Evolutionary conservation across 1,284 basidiomycete species (phyloP).

Genomic region (Fomitopsis betulina): DNA sequence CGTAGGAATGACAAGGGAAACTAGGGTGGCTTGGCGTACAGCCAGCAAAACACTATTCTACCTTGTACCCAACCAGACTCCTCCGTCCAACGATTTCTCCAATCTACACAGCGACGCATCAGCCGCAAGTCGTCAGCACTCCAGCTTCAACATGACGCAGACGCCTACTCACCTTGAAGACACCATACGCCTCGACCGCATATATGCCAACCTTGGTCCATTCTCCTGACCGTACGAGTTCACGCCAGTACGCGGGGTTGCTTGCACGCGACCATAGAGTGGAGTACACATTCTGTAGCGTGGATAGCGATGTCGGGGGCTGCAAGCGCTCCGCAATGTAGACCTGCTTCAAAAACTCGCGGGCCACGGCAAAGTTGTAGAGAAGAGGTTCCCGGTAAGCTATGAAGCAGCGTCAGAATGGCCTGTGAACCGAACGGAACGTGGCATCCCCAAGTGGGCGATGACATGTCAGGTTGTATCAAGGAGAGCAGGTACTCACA

Average conservation of each 20-base stretch:
- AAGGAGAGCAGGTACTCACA: slow-evolving; percentile 40
- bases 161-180: slow-evolving; percentile 64
- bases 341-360: slow-evolving; percentile 86
- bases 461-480: neutral
- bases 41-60: slow-evolving; percentile 40
- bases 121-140: neutral
- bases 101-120: slow-evolving; percentile 46
- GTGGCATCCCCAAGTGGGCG: neutral
- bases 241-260: slow-evolving; percentile 68
- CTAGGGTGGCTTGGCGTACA: neutral
- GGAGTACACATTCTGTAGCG: slow-evolving; percentile 69
- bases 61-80: slow-evolving; percentile 80
- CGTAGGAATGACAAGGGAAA: neutral
- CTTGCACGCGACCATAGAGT: slow-evolving; percentile 68
- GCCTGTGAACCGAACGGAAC: neutral
- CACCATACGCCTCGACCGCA: slow-evolving; percentile 84
- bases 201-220: slow-evolving; percentile 80
- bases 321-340: slow-evolving; percentile 87
- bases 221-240: slow-evolving; percentile 69
- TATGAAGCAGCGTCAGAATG: slow-evolving; percentile 25
- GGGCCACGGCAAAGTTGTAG: slow-evolving; percentile 83
- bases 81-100: slow-evolving; percentile 89
- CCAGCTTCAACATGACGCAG: neutral
- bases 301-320: slow-evolving; percentile 67
- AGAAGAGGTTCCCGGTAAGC: slow-evolving; percentile 80